Percentiles rank a stretch among this genome's conserved stretches.
Conservation (phyloP, 495 filamentous ascomycete species). For the Penicillium riverlandense region DNA sequence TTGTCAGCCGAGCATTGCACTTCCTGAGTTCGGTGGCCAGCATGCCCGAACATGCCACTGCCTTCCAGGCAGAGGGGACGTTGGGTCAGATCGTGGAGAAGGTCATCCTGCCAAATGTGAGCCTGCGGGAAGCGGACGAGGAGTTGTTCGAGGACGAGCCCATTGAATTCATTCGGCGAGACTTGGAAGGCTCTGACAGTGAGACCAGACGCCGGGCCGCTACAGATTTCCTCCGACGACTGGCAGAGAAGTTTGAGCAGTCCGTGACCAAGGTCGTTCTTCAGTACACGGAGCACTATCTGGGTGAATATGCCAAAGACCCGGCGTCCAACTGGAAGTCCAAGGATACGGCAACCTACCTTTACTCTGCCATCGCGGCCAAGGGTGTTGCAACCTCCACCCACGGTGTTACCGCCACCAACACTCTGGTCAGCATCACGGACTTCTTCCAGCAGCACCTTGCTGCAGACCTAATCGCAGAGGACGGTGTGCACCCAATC, state of each 20-base stretch:
- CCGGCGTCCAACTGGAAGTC: slow-evolving; percentile 80
- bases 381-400: slow-evolving; percentile 78
- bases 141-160: slow-evolving; percentile 98
- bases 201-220: slow-evolving; percentile 88
- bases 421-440: slow-evolving; percentile 73
- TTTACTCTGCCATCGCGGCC: slow-evolving; percentile 89
- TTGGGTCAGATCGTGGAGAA: slow-evolving; percentile 84
- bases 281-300: slow-evolving; percentile 73
- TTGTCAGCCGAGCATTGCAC: slow-evolving; percentile 90
- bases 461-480: slow-evolving; percentile 68
- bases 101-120: slow-evolving; percentile 89
- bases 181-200: slow-evolving; percentile 92
- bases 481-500: slow-evolving; percentile 64
- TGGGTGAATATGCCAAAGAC: slow-evolving; percentile 59
- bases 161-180: slow-evolving; percentile 94
- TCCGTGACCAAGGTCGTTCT: slow-evolving; percentile 75
- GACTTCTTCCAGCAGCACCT: slow-evolving; percentile 90
- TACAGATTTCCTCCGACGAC: slow-evolving; percentile 82
- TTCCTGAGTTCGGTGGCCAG: slow-evolving; percentile 87
- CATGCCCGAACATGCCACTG: slow-evolving; percentile 65
- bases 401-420: slow-evolving; percentile 85
- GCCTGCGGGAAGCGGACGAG: slow-evolving; percentile 82
- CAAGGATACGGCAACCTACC: slow-evolving; percentile 93
- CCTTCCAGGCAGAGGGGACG: slow-evolving; percentile 74
- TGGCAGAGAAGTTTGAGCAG: slow-evolving; percentile 80